Percentiles rank a stretch among this genome's conserved stretches.
phyloP scores from a whole-genome alignment of 768 basidiomycete genomes.

The Suillus spraguei region DNA sequence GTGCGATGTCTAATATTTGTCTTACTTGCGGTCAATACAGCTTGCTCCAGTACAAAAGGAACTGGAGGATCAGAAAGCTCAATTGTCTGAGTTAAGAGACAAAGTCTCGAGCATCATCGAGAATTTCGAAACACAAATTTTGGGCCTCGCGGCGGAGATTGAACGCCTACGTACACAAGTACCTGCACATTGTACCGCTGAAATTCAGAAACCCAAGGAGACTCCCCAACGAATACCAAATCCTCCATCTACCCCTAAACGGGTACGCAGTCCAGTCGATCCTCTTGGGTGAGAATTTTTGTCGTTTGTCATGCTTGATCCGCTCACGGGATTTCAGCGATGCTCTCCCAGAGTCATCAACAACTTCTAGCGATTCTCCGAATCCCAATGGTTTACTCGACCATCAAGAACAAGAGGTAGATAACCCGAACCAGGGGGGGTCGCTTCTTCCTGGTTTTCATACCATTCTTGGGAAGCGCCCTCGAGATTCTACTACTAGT shows the following conservation, averaged over 20 bases:
- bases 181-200: slow-evolving; percentile 13
- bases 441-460: slow-evolving; percentile 40
- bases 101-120: slow-evolving; percentile 32
- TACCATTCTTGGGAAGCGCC: slow-evolving; percentile 66
- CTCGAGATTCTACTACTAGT: slow-evolving; percentile 52
- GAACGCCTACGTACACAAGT: slow-evolving; percentile 30
- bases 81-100: slow-evolving; percentile 40
- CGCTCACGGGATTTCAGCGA: slow-evolving; percentile 25
- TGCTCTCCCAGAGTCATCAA: slow-evolving; percentile 21
- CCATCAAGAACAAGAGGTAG: slow-evolving; percentile 12
- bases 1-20: not conserved
- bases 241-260: slow-evolving; percentile 37
- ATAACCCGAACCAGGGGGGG: slow-evolving; percentile 18
- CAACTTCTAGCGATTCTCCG: slow-evolving; percentile 24
- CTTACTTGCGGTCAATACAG: slow-evolving; percentile 31
- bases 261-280: slow-evolving; percentile 33
- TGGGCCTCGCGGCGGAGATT: slow-evolving; percentile 37
- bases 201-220: slow-evolving; percentile 16
- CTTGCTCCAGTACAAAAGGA: slow-evolving; percentile 55
- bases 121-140: slow-evolving; percentile 41
- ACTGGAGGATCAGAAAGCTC: slow-evolving; percentile 46
- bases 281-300: slow-evolving; percentile 27
- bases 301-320: not conserved
- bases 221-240: slow-evolving; percentile 26
- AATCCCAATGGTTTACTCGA: slow-evolving; percentile 18